These are phyloP conservation scores for Colletotrichum navitas DNA, from an alignment of 2,329 filamentous ascomycete species.

Conservation along the genomic window DNA sequence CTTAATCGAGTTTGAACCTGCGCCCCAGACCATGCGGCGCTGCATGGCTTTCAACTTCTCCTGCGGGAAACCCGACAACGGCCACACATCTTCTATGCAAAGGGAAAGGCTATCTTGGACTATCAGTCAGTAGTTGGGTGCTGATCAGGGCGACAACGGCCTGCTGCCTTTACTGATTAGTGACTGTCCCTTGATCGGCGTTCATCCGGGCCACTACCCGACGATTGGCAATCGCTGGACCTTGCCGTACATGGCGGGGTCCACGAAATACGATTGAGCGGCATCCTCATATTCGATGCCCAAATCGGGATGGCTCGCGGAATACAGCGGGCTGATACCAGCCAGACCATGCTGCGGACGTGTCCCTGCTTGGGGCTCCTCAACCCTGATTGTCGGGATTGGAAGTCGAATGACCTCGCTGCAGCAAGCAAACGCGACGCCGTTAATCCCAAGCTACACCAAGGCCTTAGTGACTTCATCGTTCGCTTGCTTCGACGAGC, in stretches of 20 bases:
- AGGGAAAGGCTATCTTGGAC: constrained; percentile 2
- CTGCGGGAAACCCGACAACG: constrained; percentile 8
- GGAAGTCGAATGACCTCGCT: constrained; percentile 11
- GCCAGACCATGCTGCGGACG: constrained; percentile 5
- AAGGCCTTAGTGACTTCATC: constrained; percentile 24
- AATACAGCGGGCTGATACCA: background rate
- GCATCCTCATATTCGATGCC: constrained; percentile 4
- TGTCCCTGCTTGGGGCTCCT: constrained; percentile 14
- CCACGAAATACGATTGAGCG: constrained; percentile 3
- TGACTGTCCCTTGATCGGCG: constrained; percentile 12
- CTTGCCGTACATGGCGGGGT: constrained; percentile 12
- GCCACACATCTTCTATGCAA: constrained; percentile 19
- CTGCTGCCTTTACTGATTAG: constrained; percentile 7
- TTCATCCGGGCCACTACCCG: constrained; percentile 20
- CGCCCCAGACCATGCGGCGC: constrained; percentile 31
- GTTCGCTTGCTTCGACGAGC: background rate
- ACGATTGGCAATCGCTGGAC: background rate
- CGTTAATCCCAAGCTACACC: constrained; percentile 11
- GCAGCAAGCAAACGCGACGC: constrained; percentile 1
- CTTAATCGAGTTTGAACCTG: constrained; percentile 23
- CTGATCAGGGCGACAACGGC: constrained; percentile 21
- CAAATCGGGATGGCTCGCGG: background rate
- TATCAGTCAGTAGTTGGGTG: constrained; percentile 7
- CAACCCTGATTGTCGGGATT: constrained; percentile 33
- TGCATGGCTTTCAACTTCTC: constrained; percentile 5